Base-by-base conservation (phyloP, 352 stramenopile genomes). In the Phytophthora podocarpi region DNA sequence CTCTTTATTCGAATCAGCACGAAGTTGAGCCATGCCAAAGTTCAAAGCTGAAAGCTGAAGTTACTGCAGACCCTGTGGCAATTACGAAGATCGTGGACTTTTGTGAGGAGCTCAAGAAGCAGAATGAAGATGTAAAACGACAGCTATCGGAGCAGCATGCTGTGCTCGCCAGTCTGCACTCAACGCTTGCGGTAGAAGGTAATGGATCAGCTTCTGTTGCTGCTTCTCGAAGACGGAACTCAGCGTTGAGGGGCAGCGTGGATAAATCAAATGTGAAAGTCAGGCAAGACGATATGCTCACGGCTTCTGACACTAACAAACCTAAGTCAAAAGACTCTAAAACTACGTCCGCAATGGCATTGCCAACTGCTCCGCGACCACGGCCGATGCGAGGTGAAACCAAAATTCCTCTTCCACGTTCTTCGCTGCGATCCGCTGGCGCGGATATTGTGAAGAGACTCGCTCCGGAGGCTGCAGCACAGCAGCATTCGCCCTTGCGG, bases 61-160 rank as follows among this genome's bases (percentile, higher is more conserved):
- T 46, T 59, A 28, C 42, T 37, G 35, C 45, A 16, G 70, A 82
- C 43, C 55, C 70, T 21, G 41, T 49, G 12, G 73, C 49, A 11
- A 53, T 85, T 9, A 54, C 70, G 0, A 84, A 78, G 50, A 74
- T 87, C n/a, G 68, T 79, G n/a, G 65, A 77, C 30, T 72, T 85
- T 32, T 85, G 76, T 27, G 65, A 85, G 37, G 78, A 80, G 5
- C 73, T 87, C 32, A 82, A 82, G 53, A 69, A 67, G 6, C 75
- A 87, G 36, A 85, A 87, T 41, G 75, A 87, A 43, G 78, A 85
- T 24, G 70, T 85, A 2, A 83, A 84, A 60, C 52, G 64, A 50
- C 78, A 84, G 26, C 39, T 87, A 9, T 36, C 51, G 3, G 67
- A 80, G n/a, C 78, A 87, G 48, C 61, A 82, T 23, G 61, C 64